Evolutionary conservation across 1,284 basidiomycete genomes (phyloP).

Genomic region (Tilletia caries): DNA sequence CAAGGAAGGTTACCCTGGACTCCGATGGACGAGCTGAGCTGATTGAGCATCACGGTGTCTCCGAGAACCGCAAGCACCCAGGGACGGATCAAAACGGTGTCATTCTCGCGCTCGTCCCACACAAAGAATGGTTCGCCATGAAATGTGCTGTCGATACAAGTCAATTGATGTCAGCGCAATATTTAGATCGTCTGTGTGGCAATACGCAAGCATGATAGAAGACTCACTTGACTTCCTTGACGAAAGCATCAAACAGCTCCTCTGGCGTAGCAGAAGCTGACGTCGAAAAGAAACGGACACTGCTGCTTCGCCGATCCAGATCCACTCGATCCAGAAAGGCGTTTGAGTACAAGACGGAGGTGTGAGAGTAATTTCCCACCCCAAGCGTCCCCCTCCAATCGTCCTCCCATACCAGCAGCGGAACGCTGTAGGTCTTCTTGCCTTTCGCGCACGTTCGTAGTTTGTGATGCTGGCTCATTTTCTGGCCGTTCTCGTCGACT

Average conservation of each 20-base stretch:
- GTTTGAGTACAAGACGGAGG: background rate
- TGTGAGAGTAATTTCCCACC: background rate
- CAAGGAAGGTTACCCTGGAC: background rate
- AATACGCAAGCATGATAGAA: background rate
- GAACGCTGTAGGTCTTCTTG: background rate
- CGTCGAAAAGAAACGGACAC: background rate
- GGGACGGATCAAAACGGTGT: background rate
- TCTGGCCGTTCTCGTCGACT: too few relatives aligned
- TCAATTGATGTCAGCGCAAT: background rate
- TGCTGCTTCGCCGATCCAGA: background rate
- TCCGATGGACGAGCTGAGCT: background rate
- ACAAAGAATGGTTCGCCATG: background rate
- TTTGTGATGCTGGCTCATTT: too few relatives aligned
- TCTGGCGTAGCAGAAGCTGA: background rate
- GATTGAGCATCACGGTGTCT: background rate
- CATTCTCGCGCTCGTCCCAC: background rate
- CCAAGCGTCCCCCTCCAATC: background rate
- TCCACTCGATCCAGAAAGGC: background rate
- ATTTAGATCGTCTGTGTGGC: background rate
- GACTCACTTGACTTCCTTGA: background rate
- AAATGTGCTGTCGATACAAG: background rate
- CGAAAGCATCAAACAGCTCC: background rate
- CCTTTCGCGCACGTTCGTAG: background rate
- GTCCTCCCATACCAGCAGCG: background rate
- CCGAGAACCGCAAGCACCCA: background rate